Evolutionary conservation across 2,329 filamentous ascomycete species (phyloP), one percentile per base, ranked within the genome.

Genomic region (Pseudogymnoascus sp.): DNA sequence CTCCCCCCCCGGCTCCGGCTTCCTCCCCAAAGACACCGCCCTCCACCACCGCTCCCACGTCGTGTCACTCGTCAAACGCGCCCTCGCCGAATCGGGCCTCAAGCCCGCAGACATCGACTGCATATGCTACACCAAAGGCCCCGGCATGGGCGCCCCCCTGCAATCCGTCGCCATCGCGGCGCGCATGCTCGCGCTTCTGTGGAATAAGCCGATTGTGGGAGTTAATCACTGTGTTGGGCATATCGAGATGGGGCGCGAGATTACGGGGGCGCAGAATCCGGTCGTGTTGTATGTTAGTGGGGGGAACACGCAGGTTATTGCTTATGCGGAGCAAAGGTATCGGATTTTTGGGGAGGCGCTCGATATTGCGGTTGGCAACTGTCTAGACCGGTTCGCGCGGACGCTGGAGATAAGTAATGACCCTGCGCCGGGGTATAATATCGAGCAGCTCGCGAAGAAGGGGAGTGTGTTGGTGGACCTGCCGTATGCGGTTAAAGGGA

Each of bases 181-280:
- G 18, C 84, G 95, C 65, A 91, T 90, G 66, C 79, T 97, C 34
- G 82, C 86, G 43, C 78, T 96, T 64, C 82, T 99, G 14, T 99
- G 95, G 95, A 82, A 80, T 62, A 91, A 91, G 76, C 87, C 89
- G n/a, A 80, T 99, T 38, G 88, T 99, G 2, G 93, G 92, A 23
- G 95, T 99, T 25, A 99, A 99, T 77, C 95, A 99, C 77, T 99
- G 95, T 76, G 90, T 99, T 59, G 95, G 95, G 46, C 95, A 99
- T 77, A 97, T 99, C 71, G 95, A 99, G 79, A 99, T 99, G 95
- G 95, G 95, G 34, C 84, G 95, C 60, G 84, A 89, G 65, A 96
- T 99, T 73, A 97, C 95, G 3, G 90, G 91, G 64, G 92, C 95
- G 14, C 79, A 84, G 23, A 93, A 99, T 77, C 95, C 95, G 0